Base-by-base conservation (phyloP, 345 rosid genomes). In the Microthlaspi erraticum region DNA sequence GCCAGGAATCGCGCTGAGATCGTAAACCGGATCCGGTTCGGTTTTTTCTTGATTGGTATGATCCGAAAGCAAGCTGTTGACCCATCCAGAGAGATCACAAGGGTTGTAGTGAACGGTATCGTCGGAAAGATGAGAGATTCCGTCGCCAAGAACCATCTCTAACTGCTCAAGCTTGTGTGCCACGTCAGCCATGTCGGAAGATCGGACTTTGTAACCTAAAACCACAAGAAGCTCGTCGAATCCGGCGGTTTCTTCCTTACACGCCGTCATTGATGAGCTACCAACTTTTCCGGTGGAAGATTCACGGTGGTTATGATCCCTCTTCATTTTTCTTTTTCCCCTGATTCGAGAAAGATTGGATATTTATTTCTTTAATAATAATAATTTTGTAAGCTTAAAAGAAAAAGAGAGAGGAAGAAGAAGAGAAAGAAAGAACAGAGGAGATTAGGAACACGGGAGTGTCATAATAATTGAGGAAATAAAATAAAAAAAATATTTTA, bases 101-200 rank as follows among this genome's bases (percentile, higher is more conserved):
- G 98, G 98, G 19, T 92, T 92, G 61, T 82, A 89, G 63, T 89
- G 94, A 51, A 86, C 85, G 23, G 90, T 84, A 0, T 74, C 78
- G 8, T 88, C 93, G 13, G 78, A 56, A 32, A 93, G 85, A 60
- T 80, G 73, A 0, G 91, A 82, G 39, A 85, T 73, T 57, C 87
- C 94, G 66, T 88, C 95, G 14, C 85, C 88, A 80, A 90, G 87
- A 41, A 83, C 93, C 83, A 81, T 82, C 83, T 93, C 98, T 31
- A 93, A 81, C 81, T 86, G 90, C 68, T 93, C 98, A 12, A 93
- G 83, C 82, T 90, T 90, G 49, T 82, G 87, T 10, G 98, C 98
- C 14, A 93, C 97, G 43, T 85, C 92, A 11, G 88, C 93, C 98
- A 93, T 93, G 74, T 90, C 97, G 0, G 97, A 83, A 1, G 89